phyloP scores from a whole-genome alignment of 768 basidiomycete genomes.

The Tylopilus plumbeoviolaceoides region DNA sequence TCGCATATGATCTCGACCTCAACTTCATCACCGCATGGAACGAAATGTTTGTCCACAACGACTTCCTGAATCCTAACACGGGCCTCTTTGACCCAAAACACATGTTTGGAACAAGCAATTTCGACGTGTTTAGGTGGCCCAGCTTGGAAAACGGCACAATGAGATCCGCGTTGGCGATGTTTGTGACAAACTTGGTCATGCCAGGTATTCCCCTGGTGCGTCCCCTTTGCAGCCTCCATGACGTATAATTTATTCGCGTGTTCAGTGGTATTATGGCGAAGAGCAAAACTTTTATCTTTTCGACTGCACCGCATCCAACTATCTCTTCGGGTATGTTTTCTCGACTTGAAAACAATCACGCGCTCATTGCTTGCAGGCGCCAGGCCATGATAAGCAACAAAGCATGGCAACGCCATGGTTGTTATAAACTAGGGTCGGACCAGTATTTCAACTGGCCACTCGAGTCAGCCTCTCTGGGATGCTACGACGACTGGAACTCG shows the following conservation, averaged over 20 bases:
- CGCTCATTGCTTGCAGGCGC: conserved; percentile 51
- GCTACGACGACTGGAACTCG: conserved; percentile 87
- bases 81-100: conserved; percentile 76
- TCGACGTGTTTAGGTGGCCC: conserved; percentile 94
- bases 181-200: conserved; percentile 76
- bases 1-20: conserved; percentile 77
- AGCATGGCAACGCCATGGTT: conserved; percentile 93
- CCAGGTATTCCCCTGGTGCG: conserved; percentile 80
- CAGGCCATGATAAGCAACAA: conserved; percentile 83
- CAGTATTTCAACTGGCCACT: conserved; percentile 95
- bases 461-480: conserved; percentile 74
- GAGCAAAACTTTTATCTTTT: conserved; percentile 88
- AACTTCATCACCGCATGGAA: conserved; percentile 93
- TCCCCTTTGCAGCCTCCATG: not conserved
- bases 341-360: not conserved
- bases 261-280: conserved; percentile 81
- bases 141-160: conserved; percentile 81
- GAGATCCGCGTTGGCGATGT: conserved; percentile 69
- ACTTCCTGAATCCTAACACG: conserved; percentile 71
- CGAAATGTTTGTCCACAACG: conserved; percentile 84
- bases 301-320: conserved; percentile 88
- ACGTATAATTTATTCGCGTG: not conserved
- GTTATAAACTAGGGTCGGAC: conserved; percentile 83
- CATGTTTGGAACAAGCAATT: conserved; percentile 91
- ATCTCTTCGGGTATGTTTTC: conserved; percentile 72